A percentile compares a stretch with the other conserved stretches of the same genome.
Evolutionary conservation across 805 yeast species (phyloP).

Genomic region (Wickerhamomyces bovis): DNA sequence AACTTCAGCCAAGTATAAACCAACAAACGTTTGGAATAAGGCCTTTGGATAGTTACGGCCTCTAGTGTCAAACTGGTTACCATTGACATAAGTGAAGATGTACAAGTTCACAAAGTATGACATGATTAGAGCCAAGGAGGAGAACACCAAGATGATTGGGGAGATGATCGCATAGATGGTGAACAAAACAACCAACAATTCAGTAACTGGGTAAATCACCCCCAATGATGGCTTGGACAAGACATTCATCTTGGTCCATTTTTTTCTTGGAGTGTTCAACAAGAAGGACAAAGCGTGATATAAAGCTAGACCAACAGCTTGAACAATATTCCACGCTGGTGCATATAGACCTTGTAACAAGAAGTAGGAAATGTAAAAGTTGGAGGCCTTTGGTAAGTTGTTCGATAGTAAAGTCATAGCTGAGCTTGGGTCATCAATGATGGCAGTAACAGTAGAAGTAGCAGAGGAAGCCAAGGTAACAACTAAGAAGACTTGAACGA

Average conservation of each 20-base stretch:
- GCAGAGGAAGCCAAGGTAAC: constrained; percentile 70
- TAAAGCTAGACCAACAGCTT: constrained; percentile 65
- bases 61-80: constrained; percentile 51
- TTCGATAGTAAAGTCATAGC: constrained; percentile 56
- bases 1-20: constrained; percentile 63
- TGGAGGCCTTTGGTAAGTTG: constrained; percentile 69
- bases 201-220: constrained; percentile 69
- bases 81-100: constrained; percentile 56
- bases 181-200: constrained; percentile 67
- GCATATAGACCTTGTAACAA: constrained; percentile 74
- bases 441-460: constrained; percentile 57
- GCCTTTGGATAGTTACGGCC: constrained; percentile 74
- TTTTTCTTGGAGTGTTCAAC: constrained; percentile 87
- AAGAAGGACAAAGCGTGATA: constrained; percentile 68
- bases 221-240: constrained; percentile 76
- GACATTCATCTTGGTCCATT: constrained; percentile 70
- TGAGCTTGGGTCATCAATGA: constrained; percentile 50
- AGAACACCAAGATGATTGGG: constrained; percentile 64
- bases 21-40: constrained; percentile 65
- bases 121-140: constrained; percentile 50
- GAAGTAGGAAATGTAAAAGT: constrained; percentile 81
- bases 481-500: constrained; percentile 65
- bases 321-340: constrained; percentile 72
- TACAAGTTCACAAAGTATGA: constrained; percentile 59
- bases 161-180: constrained; percentile 74